These are phyloP conservation scores for Myxozyma sirexii DNA, from an alignment of 805 yeast genomes.

Conservation along the genomic window DNA sequence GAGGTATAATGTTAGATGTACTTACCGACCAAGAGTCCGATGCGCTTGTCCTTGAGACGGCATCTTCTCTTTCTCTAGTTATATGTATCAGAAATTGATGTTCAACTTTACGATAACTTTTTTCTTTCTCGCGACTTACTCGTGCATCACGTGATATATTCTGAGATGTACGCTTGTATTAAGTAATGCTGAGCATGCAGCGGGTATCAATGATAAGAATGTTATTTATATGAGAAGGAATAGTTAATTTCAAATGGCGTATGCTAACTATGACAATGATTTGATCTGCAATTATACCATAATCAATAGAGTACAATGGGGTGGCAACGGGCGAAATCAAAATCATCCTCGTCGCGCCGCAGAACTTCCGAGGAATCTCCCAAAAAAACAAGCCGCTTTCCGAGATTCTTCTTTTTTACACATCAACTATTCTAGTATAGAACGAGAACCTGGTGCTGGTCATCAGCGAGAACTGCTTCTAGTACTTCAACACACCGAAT, in stretches of 20 bases:
- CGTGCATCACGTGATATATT: background rate
- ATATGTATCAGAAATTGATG: background rate
- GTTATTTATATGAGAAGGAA: too few species aligned
- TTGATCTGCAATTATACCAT: too few species aligned
- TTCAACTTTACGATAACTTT: background rate
- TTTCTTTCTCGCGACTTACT: background rate
- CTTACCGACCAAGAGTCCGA: conserved; percentile 30
- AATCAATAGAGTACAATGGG: too few species aligned
- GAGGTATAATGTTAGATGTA: too few species aligned
- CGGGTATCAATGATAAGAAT: background rate
- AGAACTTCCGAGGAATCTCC: background rate
- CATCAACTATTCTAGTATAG: background rate
- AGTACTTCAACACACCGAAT: background rate
- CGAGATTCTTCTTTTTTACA: background rate
- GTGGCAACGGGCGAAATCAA: too few species aligned
- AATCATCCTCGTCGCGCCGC: background rate
- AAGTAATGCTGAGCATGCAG: background rate
- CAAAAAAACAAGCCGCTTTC: background rate
- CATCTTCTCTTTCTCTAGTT: conserved; percentile 6
- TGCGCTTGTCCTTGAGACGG: conserved; percentile 34
- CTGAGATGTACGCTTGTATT: background rate
- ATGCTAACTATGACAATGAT: too few species aligned
- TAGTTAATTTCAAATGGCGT: too few species aligned
- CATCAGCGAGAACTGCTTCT: too few species aligned
- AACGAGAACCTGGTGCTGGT: background rate